These are phyloP conservation scores for Candida namnaoensis DNA, from an alignment of 805 yeast species.

Conservation along the genomic window DNA sequence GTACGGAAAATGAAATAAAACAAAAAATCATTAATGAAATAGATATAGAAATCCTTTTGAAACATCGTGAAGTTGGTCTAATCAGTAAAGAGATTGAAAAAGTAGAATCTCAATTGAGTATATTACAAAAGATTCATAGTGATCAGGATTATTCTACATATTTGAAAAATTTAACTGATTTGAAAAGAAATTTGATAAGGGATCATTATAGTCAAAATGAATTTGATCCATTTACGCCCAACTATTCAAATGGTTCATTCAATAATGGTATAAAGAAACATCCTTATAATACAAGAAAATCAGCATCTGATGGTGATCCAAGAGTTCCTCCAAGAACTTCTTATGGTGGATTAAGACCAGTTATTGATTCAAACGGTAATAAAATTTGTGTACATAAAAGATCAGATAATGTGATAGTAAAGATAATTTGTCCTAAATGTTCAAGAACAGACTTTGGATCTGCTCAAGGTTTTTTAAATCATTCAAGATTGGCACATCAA, in stretches of 20 bases:
- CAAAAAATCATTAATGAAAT: conserved; percentile 33
- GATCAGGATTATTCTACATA: conserved; percentile 25
- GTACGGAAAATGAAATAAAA: conserved; percentile 16
- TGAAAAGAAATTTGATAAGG: conserved; percentile 35
- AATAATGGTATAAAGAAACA: neutral
- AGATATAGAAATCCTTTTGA: conserved; percentile 51
- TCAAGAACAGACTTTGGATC: conserved; percentile 62
- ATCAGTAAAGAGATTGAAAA: conserved; percentile 46
- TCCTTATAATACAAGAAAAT: conserved; percentile 21
- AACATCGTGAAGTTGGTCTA: conserved; percentile 44
- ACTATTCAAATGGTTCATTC: too few species aligned
- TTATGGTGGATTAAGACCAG: conserved; percentile 38
- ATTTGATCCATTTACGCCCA: too few species aligned
- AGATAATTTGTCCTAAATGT: conserved; percentile 62
- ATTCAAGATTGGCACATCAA: conserved; percentile 66
- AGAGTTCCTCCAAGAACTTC: conserved; percentile 27
- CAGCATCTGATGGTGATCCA: conserved; percentile 19
- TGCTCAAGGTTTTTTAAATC: conserved; percentile 77
- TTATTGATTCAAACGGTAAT: conserved; percentile 27
- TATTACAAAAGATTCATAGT: conserved; percentile 33
- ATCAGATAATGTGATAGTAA: conserved; percentile 63
- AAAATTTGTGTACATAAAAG: conserved; percentile 50
- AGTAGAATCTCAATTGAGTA: conserved; percentile 48
- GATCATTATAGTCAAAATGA: conserved; percentile 7
- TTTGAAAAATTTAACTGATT: conserved; percentile 28